A percentile compares a stretch with the other conserved stretches of the same genome.
Evolutionary conservation across 257 asterid genomes (phyloP).

Genomic region (Rhazya stricta): DNA sequence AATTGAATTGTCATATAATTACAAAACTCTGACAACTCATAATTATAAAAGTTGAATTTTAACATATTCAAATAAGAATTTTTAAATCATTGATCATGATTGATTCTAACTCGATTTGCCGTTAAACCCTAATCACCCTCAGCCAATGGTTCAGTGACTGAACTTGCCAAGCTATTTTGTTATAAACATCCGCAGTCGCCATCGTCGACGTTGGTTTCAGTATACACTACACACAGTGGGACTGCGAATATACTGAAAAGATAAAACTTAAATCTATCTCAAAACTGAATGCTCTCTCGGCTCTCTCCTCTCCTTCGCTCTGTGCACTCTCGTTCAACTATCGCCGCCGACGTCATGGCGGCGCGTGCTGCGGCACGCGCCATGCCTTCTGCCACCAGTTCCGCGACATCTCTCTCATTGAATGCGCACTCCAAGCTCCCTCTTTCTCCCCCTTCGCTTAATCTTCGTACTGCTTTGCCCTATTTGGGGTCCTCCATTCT

Average conservation of each 20-base stretch:
- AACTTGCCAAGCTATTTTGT: neutral
- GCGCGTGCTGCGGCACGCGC: slow-evolving; percentile 63
- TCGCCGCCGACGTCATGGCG: slow-evolving; percentile 47
- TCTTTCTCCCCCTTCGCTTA: slow-evolving; percentile 25
- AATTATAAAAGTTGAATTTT: too few relatives aligned
- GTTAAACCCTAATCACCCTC: too few relatives aligned
- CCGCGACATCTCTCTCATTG: slow-evolving; percentile 5
- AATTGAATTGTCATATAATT: too few relatives aligned
- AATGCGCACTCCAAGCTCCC: neutral
- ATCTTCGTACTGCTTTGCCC: slow-evolving; percentile 22
- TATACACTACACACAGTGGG: neutral
- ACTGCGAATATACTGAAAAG: neutral
- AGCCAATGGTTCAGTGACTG: neutral
- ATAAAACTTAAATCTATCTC: neutral
- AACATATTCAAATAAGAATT: too few relatives aligned
- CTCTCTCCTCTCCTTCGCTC: slow-evolving; percentile 46
- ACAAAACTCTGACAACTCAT: too few relatives aligned
- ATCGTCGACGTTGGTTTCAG: neutral
- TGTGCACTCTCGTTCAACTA: slow-evolving; percentile 25
- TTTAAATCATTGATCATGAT: too few relatives aligned
- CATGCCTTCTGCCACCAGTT: slow-evolving; percentile 25
- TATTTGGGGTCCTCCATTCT: slow-evolving; percentile 20
- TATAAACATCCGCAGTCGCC: neutral
- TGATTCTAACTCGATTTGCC: too few relatives aligned
- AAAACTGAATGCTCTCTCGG: slow-evolving; percentile 56